Base-by-base conservation (phyloP, 305 asterid genomes). In the Fraxinus dipetala region DNA sequence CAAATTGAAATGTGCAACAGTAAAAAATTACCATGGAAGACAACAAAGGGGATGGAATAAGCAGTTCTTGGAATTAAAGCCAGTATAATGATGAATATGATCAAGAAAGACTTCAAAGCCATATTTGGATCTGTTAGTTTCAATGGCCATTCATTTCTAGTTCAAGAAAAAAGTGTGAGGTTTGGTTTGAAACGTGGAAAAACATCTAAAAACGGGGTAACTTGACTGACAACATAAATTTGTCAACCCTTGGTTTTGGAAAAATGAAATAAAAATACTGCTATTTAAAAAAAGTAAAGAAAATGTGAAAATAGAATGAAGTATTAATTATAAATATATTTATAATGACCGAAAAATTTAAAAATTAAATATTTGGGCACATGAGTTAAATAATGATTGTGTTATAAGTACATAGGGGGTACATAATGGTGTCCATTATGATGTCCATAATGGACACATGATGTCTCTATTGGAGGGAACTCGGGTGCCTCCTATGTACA, bases 1-100 rank as follows among this genome's bases (percentile, higher is more conserved):
- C 74, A 28, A 67, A 11, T 13, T 67, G 36, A 67, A 67, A 30
- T 30, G 10, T 67, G 75, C 36, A 30, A 67, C 63, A 73, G 65
- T 75, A 73, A 78, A 82, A 72, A 72, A 63, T 88, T 88, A 95
- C 99, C 99, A 84, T 95, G 97, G 82, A 95, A 94, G 82, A 95
- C 98, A 78, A 91, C 97, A 69, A 95, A 95, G 74, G 99, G 99
- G 30, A 91, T 82, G 54, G 94, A 89, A 77, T 43, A 67, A 20
- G 89, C 82, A 79, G 87, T 79, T 82, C 80, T 87, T 86, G 94
- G 86, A 54, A 86, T 65, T 78, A 84, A 80, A 83, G 78, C 75
- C 81, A 91, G 40, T 4, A 80, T 69, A 56, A 79, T 2, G 56
- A 78, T 11, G 79, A 85, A 43, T 28, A 81, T 14, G 48, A 85